These are phyloP conservation scores for Monilinia polystroma DNA, from an alignment of 2,329 filamentous ascomycete species.

Conservation along the genomic window DNA sequence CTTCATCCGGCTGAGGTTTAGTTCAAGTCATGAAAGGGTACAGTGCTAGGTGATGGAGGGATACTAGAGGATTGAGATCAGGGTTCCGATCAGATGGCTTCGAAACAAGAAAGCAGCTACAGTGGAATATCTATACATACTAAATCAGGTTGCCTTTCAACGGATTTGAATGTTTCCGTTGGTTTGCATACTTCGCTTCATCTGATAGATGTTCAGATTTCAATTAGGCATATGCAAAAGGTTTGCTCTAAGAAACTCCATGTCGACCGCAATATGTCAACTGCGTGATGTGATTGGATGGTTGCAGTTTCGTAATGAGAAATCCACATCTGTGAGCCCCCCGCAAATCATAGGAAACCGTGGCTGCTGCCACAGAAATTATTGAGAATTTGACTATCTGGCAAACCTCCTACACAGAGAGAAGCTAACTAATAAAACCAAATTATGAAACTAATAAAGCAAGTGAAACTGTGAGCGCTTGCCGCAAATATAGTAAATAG, in stretches of 20 bases:
- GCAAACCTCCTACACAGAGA: background rate
- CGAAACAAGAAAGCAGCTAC: background rate
- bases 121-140: background rate
- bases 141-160: background rate
- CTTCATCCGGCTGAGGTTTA: background rate
- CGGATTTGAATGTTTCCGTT: background rate
- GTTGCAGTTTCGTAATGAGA: background rate
- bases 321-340: background rate
- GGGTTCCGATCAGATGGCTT: background rate
- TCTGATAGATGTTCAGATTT: background rate
- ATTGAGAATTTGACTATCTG: background rate
- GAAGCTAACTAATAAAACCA: background rate
- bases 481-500: background rate
- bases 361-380: background rate
- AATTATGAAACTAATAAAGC: conserved; percentile 1
- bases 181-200: background rate
- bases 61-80: background rate
- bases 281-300: background rate
- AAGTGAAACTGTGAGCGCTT: background rate
- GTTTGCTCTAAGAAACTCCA: too few species aligned
- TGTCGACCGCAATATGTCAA: too few species aligned
- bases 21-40: background rate
- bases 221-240: background rate
- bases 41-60: too few species aligned
- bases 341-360: background rate